Evolutionary conservation across 441 rosid genomes (phyloP), one percentile per base, ranked within the genome.

Genomic region (Viola pubescens): DNA sequence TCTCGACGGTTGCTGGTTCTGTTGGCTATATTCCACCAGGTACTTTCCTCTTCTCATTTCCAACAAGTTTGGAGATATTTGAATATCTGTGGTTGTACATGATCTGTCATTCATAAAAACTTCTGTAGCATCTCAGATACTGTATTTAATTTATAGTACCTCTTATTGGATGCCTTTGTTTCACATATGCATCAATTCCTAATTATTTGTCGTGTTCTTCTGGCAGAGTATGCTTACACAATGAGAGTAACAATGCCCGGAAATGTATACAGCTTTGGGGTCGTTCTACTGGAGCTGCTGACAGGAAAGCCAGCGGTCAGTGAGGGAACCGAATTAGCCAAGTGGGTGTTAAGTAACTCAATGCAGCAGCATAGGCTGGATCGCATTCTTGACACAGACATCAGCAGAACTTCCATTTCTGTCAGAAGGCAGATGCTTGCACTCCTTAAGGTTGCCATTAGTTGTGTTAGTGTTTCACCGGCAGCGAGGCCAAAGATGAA

Each of bases 1-100:
- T 86, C 69, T 88, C 94, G 0, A 75, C 86, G 1, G 82, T 88
- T 69, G 91, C 92, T 57, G 97, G 97, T 44, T 83, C 97, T 52
- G 83, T 88, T 4, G 92, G 96, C 64, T 88, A 82, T 69, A 73
- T 88, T 62, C 87, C 96, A 72, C 97, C 94, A 74, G 97, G 96
- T 84, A 43, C 80, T 7, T 13, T 48, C 61, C 52, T 40, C 9
- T 56, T 13, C 39, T 50, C 3, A 4, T 9, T 12, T 38, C 1
- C 7, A 40, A 38, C 0, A 16, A 43, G 37, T 9, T 1, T 26
- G 40, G 4, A 12, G 5, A 3, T 52, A 37, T 58, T 16, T 10
- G 34, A 26, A 14, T 11, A 46, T 39, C 19, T 60, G 54, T 26
- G 11, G 26, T 46, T 62, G 66, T 26, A 6, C 48, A 16, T 48